These are phyloP conservation scores for Achaetomiella virescens DNA, from an alignment of 495 filamentous ascomycete genomes.

Conservation along the genomic window DNA sequence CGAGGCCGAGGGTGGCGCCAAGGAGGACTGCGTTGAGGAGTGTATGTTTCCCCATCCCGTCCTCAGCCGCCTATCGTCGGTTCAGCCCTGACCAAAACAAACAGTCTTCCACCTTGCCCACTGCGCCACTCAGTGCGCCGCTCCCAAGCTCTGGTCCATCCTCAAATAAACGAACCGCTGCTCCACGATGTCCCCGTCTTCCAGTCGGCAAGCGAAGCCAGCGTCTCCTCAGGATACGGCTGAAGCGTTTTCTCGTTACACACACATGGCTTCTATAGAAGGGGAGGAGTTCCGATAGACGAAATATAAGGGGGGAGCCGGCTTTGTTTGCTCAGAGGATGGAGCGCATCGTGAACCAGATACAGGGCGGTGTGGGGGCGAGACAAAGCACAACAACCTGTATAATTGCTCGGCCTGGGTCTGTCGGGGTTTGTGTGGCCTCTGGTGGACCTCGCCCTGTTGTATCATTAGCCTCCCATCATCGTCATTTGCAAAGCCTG, in stretches of 20 bases:
- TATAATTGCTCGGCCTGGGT: slow-evolving; percentile 12
- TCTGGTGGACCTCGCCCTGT: slow-evolving; percentile 9
- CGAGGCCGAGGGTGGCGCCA: slow-evolving; percentile 52
- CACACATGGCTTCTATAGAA: slow-evolving; percentile 12
- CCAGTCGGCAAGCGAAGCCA: slow-evolving; percentile 1
- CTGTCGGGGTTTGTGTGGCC: not conserved
- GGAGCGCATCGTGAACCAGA: not conserved
- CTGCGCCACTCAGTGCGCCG: slow-evolving; percentile 85
- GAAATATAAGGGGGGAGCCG: not conserved
- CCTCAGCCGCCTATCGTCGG: no score
- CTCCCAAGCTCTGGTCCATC: slow-evolving; percentile 85
- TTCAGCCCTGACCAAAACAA: not conserved
- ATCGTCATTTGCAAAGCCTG: slow-evolving; percentile 1
- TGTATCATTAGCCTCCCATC: slow-evolving; percentile 25
- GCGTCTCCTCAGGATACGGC: slow-evolving; percentile 6
- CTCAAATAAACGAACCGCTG: slow-evolving; percentile 63
- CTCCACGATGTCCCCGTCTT: slow-evolving; percentile 1
- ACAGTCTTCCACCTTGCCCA: slow-evolving; percentile 96
- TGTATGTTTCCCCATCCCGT: slow-evolving; percentile 56
- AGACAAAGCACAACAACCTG: not conserved
- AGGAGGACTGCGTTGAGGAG: slow-evolving; percentile 98
- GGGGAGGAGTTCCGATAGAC: slow-evolving; percentile 7
- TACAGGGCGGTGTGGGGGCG: slow-evolving; percentile 1
- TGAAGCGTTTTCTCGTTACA: slow-evolving; percentile 9
- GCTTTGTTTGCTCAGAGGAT: not conserved